Base-by-base conservation (phyloP, 2,329 filamentous ascomycete genomes). In the Aureobasidium sp. region DNA sequence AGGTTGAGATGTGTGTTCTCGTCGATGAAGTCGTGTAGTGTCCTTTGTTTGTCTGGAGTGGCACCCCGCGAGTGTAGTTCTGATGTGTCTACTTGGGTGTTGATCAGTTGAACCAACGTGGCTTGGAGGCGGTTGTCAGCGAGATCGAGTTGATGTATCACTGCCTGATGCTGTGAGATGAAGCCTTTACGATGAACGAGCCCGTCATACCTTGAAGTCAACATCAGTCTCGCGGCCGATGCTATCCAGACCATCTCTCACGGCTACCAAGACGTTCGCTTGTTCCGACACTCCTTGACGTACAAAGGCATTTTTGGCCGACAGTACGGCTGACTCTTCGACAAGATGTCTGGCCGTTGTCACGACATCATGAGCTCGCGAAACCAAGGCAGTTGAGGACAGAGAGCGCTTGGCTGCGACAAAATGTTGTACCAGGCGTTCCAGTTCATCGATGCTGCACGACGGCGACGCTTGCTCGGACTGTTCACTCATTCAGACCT, bases 361-460 rank as follows among this genome's bases (percentile, higher is more conserved):
- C 48, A 94, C 88, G 62, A 97, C 86, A 70, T 95, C 89, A 71
- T 94, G 92, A 66, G 91, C 92, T 64, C 90, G 89, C 72, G 90
- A 87, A 57, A 97, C 90, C 65, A 72, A 64, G 46, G 82, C 85
- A 73, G 95, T 91, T 12, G 91, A 91, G 17, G 89, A 89, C 5
- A 97, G 82, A 1, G 92, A 92, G 48, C 90, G 86, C 73, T 97
- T 97, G 9, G 93, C 89, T 34, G 88, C 87, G 44, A 97, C 85
- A 39, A 97, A 87, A 75, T 96, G 87, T 59, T 86, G 84, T 62
- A 97, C 89, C 47, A 97, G 85, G 27, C 85, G 86, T 68, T 96
- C 90, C 70, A 96, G 83, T 53, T 73, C 73, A 55, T 75, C 70
- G 62, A 69, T 66, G 67, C 76, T 78, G 64, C 73, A 75, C 9